Evolutionary conservation across 106 monocot species (phyloP), one percentile per base, ranked within the genome.

Genomic region (Dendrobium catenatum): DNA sequence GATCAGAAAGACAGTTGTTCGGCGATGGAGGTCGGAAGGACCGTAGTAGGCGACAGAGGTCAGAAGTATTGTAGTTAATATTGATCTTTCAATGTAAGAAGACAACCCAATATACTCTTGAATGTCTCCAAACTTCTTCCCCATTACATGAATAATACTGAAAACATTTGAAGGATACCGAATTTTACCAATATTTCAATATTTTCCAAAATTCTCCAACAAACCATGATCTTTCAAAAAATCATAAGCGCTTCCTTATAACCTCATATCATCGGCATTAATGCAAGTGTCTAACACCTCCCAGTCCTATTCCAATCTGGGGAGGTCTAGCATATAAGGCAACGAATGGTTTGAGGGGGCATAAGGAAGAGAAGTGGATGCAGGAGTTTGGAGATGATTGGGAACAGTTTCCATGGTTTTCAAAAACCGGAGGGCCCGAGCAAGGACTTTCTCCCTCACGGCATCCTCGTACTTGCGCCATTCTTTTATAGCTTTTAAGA

Each of bases 381-480:
- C 0, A 10, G 78, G 1, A 6, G 43, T 11, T 22, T 78, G 77
- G 17, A 74, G 9, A n/a, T 55, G 68, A 22, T 47, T 31, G 0
- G 81, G 79, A 11, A 86, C 22, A 19, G 82, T 29, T n/a, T 88
- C 84, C 66, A 75, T 44, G 51, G 93, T 87, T 77, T 88, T 88
- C 82, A 98, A 79, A 85, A 94, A 92, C 40, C 88, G 91, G 31
- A 98, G 94, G 20, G 97, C 97, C 55, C 97, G 89, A 1, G 86
- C 88, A 72, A 98, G 94, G 89, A 95, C 97, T 87, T 91, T 98
- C 73, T 93, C 89, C 79, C 86, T 73, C 73, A 98, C 92, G 6
- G 97, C 97, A 81, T 98, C 94, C 84, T 98, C 97, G 89, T 94
- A 98, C 78, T 98, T 94, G 19, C 88, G 78, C 97, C 97, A 98